Base-by-base conservation (phyloP, 176 grass and related monocot species). In the Lolium rigidum region DNA sequence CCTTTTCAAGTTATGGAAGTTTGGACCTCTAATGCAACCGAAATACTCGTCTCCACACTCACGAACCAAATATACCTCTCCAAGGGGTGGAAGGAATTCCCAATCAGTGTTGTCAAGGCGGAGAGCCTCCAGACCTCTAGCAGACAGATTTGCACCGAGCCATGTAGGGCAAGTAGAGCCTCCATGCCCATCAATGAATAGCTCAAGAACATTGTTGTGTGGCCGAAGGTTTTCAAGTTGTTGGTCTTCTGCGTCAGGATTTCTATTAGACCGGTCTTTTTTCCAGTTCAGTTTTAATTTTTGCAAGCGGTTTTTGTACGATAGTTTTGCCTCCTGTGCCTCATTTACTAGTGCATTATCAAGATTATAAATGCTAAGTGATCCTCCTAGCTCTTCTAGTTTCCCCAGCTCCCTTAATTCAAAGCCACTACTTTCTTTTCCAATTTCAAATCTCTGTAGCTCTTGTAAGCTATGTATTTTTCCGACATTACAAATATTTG, bases 181-280 rank as follows among this genome's bases (percentile, higher is more conserved):
- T 14, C 39, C 20, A 12, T 72, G 69, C 69, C 39, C 69, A 13
- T 22, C 0, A 7, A 72, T 47, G 10, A 0, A 46, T 13, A 72
- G 20, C 39, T 72, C 20, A 7, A 46, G 69, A 72, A 72, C 20
- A 72, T 22, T 22, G 4, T 5, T 13, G 6, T 46, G 69, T 0
- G 69, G 69, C 0, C 0, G 20, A 3, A 72, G 4, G 20, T 10
- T 72, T 10, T 72, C 69, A 21, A 72, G 20, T 21, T 21, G 0
- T 12, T 2, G 35, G 39, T 39, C 66, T 47, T 13, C 10, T 12
- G 1, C 10, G 0, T 3, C 35, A 10, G 2, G 66, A 22, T 10
- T 6, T 2, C 0, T 47, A 0, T 72, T 5, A 1, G 2, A 13
- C 11, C 10, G 1, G 9, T 0, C 4, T 0, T 13, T 22, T 0